Evolutionary conservation across 2,329 filamentous ascomycete genomes (phyloP), one percentile per base, ranked within the genome.

Genomic region (Penicillium brevicompactum): DNA sequence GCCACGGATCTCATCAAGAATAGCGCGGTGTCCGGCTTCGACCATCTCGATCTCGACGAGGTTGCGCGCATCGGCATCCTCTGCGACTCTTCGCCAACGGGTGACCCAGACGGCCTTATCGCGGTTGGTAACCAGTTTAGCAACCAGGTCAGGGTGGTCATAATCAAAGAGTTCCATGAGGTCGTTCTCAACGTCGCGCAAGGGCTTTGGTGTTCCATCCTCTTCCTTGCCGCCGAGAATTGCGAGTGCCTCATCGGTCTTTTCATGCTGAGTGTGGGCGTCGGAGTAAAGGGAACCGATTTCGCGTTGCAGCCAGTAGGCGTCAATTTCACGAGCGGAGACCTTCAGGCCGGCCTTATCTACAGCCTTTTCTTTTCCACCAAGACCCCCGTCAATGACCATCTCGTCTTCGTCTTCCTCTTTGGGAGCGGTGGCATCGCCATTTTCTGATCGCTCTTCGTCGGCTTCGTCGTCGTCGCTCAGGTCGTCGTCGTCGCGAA

Each of bases 131-230:
- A 97, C 92, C 14, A 99, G 83, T 73, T 91, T 93, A 61, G 91
- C 88, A 24, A 97, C 94, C 51, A 97, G 82, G 61, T 97, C 92
- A 58, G 95, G 91, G 68, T 97, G 90, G 67, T 97, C 93, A 68
- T 96, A 99, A 67, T 99, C 94, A 66, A 99, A 97, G 0, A 99
- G 83, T 67, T 97, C 94, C 90, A 97, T 97, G 55, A 99, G 81
- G 60, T 99, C 94, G 73, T 99, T 99, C 70, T 99, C 94, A 53
- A 97, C 92, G 68, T 99, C 93, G 67, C 93, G 87, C 30, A 97
- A 80, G 13, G 90, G 84, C 73, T 90, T 92, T 67, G 95, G 91
- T 56, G 93, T 88, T 14, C 89, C 92, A 52, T 89, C 88, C 48
- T 84, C 72, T 7, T 87, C 82, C 59, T 88, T 83, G 43, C 90